Percentiles rank a stretch among this genome's conserved stretches.
These are phyloP conservation scores for Talaromyces borbonicus DNA, from an alignment of 495 filamentous ascomycete genomes.

Conservation along the genomic window DNA sequence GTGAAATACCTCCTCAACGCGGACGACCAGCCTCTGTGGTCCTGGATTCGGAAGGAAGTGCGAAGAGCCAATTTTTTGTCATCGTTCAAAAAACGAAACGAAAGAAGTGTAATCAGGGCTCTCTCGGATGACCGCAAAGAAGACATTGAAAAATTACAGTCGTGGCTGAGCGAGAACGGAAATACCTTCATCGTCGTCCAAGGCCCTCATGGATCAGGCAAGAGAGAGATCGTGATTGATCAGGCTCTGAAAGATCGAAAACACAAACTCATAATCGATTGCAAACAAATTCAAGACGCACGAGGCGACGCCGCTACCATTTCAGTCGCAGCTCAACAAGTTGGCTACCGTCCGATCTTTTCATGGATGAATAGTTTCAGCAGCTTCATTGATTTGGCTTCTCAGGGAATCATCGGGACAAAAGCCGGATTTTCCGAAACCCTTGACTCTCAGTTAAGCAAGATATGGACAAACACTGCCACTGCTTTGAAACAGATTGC, in stretches of 20 bases:
- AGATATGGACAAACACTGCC: conserved; percentile 83
- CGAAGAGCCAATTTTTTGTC: conserved; percentile 58
- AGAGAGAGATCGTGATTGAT: conserved; percentile 76
- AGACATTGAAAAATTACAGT: conserved; percentile 67
- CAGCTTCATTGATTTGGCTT: conserved; percentile 82
- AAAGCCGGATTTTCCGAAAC: conserved; percentile 96
- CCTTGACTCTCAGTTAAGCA: conserved; percentile 78
- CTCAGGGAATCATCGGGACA: conserved; percentile 86
- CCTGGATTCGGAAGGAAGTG: conserved; percentile 74
- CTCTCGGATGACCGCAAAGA: conserved; percentile 83
- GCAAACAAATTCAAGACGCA: conserved; percentile 87
- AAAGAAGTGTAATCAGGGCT: conserved; percentile 63
- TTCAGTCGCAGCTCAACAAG: conserved; percentile 64
- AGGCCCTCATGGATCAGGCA: conserved; percentile 85
- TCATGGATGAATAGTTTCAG: conserved; percentile 94
- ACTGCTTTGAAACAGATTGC: conserved; percentile 70
- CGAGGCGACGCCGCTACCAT: conserved; percentile 87
- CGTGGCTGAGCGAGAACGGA: conserved; percentile 77
- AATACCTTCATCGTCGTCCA: conserved; percentile 94
- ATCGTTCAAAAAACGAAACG: conserved; percentile 42
- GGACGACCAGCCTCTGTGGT: conserved; percentile 48
- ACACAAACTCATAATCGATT: conserved; percentile 83
- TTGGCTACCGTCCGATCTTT: conserved; percentile 90
- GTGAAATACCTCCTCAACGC: conserved; percentile 68
- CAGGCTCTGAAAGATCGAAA: conserved; percentile 68